A percentile compares a stretch with the other conserved stretches of the same genome.
phyloP scores from a whole-genome alignment of 768 basidiomycete species.

The Clitopilus passeckerianus region DNA sequence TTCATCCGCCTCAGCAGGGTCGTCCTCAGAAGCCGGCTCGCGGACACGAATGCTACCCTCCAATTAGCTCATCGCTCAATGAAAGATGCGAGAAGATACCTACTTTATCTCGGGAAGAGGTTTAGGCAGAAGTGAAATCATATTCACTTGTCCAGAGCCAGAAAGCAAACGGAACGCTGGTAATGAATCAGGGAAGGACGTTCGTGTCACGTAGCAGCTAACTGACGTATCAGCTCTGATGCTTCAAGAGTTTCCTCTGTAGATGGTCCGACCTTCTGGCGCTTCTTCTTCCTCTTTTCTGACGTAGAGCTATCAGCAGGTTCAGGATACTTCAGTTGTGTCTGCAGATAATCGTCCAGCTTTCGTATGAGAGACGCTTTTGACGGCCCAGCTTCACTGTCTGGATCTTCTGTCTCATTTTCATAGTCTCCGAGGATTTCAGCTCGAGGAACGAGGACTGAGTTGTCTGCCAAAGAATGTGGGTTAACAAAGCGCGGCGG shows the following conservation, averaged over 20 bases:
- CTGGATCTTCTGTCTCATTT: not conserved
- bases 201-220: constrained; percentile 1
- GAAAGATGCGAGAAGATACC: constrained; percentile 4
- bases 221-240: not conserved
- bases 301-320: not conserved
- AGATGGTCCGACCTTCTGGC: not conserved
- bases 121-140: constrained; percentile 38
- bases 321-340: not conserved
- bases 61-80: not conserved
- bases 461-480: constrained; percentile 28
- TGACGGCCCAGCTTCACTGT: constrained; percentile 11
- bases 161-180: constrained; percentile 51
- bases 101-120: constrained; percentile 36
- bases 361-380: not conserved
- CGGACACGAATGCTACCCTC: constrained; percentile 27
- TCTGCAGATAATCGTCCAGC: not conserved
- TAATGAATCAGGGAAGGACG: not conserved
- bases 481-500: constrained; percentile 42
- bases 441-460: constrained; percentile 30
- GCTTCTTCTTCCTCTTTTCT: not conserved
- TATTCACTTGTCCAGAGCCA: constrained; percentile 21
- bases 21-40: constrained; percentile 49
- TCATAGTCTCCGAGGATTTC: constrained; percentile 15
- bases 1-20: constrained; percentile 31
- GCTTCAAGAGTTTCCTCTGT: not conserved